Percentiles rank a stretch among this genome's conserved stretches.
These are phyloP conservation scores for Sistotremastrum suecicum DNA, from an alignment of 768 basidiomycete genomes.

Conservation along the genomic window DNA sequence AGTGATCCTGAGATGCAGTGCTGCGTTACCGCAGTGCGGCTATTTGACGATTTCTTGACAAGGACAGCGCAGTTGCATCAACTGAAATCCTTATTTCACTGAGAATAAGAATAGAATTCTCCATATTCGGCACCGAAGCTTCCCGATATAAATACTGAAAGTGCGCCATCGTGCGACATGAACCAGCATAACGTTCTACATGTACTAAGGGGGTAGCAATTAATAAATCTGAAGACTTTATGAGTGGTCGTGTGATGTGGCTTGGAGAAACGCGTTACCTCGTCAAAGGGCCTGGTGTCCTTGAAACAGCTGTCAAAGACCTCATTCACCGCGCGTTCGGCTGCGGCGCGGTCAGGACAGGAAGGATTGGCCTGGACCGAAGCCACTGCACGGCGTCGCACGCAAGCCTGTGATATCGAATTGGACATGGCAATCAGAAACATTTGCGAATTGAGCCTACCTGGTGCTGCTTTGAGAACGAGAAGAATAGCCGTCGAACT, in stretches of 20 bases:
- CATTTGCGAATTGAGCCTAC: conserved; percentile 25
- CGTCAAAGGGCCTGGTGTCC: conserved; percentile 94
- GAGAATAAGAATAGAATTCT: too few relatives aligned
- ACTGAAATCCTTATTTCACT: too few relatives aligned
- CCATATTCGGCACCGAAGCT: too few relatives aligned
- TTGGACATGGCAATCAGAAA: conserved; percentile 3
- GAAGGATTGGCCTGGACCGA: conserved; percentile 72
- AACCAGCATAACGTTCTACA: too few relatives aligned
- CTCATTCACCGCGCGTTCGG: conserved; percentile 85
- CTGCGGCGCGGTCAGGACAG: conserved; percentile 62
- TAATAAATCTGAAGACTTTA: too few relatives aligned
- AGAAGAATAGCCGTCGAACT: conserved; percentile 55
- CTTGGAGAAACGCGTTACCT: conserved; percentile 34
- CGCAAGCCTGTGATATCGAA: conserved; percentile 50
- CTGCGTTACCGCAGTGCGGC: too few relatives aligned
- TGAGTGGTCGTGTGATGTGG: too few relatives aligned
- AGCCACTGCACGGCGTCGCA: conserved; percentile 71
- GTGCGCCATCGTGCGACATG: too few relatives aligned
- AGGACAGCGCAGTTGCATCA: too few relatives aligned
- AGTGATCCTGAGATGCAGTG: background rate
- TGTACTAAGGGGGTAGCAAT: too few relatives aligned
- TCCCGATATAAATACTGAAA: too few relatives aligned
- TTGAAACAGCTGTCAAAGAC: conserved; percentile 95
- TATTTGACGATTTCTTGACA: too few relatives aligned
- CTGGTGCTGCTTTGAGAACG: conserved; percentile 91